A percentile compares a stretch with the other conserved stretches of the same genome.
Evolutionary conservation across 768 basidiomycete species (phyloP).

Genomic region (Podaxis sp.): DNA sequence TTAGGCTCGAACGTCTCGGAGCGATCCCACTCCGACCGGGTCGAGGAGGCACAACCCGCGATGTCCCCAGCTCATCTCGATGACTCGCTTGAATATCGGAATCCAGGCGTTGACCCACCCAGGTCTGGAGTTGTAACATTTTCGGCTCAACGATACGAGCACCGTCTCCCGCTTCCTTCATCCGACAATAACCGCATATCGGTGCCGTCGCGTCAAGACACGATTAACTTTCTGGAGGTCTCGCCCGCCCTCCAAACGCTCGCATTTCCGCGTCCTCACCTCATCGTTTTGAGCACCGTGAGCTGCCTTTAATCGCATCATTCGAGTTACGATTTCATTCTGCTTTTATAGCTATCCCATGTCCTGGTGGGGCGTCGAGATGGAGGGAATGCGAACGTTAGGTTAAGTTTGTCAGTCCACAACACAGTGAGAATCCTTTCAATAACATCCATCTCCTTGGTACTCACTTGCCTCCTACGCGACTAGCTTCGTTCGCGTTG

Average conservation of each 20-base stretch:
- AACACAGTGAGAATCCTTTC: background rate
- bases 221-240: background rate
- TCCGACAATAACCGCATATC: background rate
- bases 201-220: background rate
- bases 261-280: background rate
- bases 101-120: background rate
- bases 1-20: background rate
- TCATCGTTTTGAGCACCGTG: background rate
- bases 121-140: background rate
- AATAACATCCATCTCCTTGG: background rate
- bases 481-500: background rate
- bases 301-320: background rate
- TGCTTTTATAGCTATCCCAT: background rate
- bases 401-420: background rate
- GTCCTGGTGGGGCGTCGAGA: background rate
- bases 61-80: background rate
- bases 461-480: background rate
- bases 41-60: background rate
- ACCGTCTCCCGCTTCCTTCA: background rate
- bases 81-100: background rate
- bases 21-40: background rate
- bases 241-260: background rate
- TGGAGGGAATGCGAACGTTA: background rate
- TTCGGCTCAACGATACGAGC: slow-evolving; percentile 1
- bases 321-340: background rate